phyloP scores from a whole-genome alignment of 2,329 filamentous ascomycete species.

The Xylariales sp. region DNA sequence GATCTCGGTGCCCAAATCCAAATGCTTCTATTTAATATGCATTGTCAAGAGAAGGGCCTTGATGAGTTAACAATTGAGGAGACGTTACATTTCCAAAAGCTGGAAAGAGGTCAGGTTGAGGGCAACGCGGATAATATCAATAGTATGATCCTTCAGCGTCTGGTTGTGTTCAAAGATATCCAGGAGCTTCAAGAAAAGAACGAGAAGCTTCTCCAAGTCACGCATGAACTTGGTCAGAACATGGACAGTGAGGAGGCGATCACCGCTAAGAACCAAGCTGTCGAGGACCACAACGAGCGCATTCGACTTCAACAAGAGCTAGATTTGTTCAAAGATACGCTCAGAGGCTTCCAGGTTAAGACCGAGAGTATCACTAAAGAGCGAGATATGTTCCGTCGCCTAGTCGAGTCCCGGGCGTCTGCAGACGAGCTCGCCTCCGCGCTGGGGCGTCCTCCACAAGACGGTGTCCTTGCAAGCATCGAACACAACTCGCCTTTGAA shows the following conservation, averaged over 20 bases:
- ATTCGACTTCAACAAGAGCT: conserved; percentile 78
- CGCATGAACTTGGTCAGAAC: conserved; percentile 84
- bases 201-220: conserved; percentile 81
- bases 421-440: conserved; percentile 73
- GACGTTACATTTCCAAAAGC: conserved; percentile 77
- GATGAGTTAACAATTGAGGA: conserved; percentile 78
- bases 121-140: conserved; percentile 84
- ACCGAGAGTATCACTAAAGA: conserved; percentile 95
- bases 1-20: conserved; percentile 92
- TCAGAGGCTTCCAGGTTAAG: conserved; percentile 82
- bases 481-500: conserved; percentile 67
- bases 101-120: conserved; percentile 79
- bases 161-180: conserved; percentile 91
- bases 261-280: conserved; percentile 70
- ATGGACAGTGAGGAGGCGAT: conserved; percentile 92
- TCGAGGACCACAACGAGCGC: conserved; percentile 77
- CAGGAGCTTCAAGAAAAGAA: conserved; percentile 90
- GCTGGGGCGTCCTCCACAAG: conserved; percentile 77
- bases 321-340: conserved; percentile 82
- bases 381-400: conserved; percentile 96
- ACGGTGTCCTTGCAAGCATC: conserved; percentile 68
- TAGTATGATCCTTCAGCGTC: conserved; percentile 86
- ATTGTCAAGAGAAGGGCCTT: conserved; percentile 82
- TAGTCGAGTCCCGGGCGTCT: conserved; percentile 79
- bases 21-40: conserved; percentile 86